Evolutionary conservation across 2,329 filamentous ascomycete genomes (phyloP).

Genomic region (Diplocarpon rosae): DNA sequence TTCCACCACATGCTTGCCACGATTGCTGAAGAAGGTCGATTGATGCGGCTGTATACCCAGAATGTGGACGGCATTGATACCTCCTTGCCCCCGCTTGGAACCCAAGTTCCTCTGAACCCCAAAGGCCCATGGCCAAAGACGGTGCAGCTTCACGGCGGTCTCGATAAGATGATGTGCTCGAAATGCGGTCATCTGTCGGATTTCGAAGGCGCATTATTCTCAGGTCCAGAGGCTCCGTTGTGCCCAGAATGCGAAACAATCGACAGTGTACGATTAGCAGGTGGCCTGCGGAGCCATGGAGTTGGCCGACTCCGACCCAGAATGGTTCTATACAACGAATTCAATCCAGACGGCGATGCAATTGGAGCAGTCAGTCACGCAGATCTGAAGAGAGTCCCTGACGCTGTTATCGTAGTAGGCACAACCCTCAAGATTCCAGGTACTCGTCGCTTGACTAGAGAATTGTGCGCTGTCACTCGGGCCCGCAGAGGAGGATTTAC

Average conservation of each 20-base stretch:
- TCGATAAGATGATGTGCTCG: conserved; percentile 93
- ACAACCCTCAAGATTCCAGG: conserved; percentile 94
- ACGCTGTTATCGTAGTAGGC: conserved; percentile 88
- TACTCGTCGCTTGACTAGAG: conserved; percentile 77
- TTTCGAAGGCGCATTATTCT: conserved; percentile 71
- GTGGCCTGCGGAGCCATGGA: conserved; percentile 84
- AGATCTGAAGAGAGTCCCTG: conserved; percentile 75
- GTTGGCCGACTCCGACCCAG: conserved; percentile 81
- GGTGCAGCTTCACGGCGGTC: conserved; percentile 84
- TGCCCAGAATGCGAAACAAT: conserved; percentile 65
- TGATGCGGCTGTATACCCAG: conserved; percentile 87
- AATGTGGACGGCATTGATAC: conserved; percentile 96
- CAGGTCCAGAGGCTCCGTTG: conserved; percentile 71
- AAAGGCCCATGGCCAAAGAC: conserved; percentile 91
- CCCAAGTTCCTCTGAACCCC: conserved; percentile 65
- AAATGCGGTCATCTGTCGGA: conserved; percentile 72
- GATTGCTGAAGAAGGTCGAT: conserved; percentile 72
- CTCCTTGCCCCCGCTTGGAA: conserved; percentile 65
- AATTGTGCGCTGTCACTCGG: conserved; percentile 81
- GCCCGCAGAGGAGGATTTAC: conserved; percentile 74
- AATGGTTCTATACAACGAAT: conserved; percentile 95
- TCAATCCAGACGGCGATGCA: conserved; percentile 91
- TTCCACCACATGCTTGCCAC: conserved; percentile 94
- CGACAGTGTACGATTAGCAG: conserved; percentile 65
- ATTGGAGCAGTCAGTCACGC: conserved; percentile 85